Base-by-base conservation (phyloP, 352 stramenopile species). In the Pythium pectinolyticum region DNA sequence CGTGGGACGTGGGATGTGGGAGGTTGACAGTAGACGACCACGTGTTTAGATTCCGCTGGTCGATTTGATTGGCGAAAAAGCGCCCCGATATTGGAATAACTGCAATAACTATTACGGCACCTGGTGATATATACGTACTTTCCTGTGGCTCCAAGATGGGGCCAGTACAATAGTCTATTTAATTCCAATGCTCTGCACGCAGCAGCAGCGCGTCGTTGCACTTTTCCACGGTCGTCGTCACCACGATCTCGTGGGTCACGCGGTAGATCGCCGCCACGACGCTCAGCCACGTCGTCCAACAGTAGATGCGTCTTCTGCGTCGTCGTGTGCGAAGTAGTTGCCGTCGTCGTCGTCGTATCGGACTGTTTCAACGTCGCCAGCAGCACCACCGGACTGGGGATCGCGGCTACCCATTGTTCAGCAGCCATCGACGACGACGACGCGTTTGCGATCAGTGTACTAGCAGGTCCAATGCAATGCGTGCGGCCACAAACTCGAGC, bases 391-490 rank as follows among this genome's bases (percentile, higher is more conserved):
- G 87, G 85, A 41, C 74, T 90, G 19, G 82, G 41, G 10, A 73
- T 53, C 15, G 73, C 72, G 1, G 60, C 47, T 35, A 52, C 61
- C 74, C 73, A 82, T 1, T 49, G 61, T 2, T 58, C 25, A 0
- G 17, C 19, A 2, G 39, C 14, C 6, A 34, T 28, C 0, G 49
- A 28, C 24, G 25, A 50, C 24, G 10, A 25, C 52, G 7, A 74
- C 52, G 2, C 66, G 28, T 11, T 17, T 56, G 58, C 7, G 62
- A 61, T 8, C 61, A 66, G 47, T 86, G 68, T n/a, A n/a, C n/a
- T 22, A 94, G 65, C 27, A 88, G 59, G 48, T 90, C 82, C 2
- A 96, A 74, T 3, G 81, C 82, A 30, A 86, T 78, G 2, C 72
- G 63, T 20, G 85, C 78, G 14, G 80, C 69, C 46, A 90, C 84